A percentile compares a stretch with the other conserved stretches of the same genome.
Conservation (phyloP, 75 land plant species). For the Picea glauca region DNA sequence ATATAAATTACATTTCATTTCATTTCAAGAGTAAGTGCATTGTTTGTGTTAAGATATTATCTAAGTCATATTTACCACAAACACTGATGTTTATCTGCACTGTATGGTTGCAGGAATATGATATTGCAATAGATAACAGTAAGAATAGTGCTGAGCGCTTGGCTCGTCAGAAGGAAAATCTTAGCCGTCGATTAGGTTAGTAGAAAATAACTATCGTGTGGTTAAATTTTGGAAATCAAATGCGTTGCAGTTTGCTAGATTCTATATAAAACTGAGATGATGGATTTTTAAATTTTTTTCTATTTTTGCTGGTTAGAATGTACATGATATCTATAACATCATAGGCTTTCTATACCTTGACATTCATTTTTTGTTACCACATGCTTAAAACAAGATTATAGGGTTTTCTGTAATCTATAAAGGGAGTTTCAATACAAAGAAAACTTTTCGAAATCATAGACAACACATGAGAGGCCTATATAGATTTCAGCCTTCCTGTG, state of each 20-base stretch:
- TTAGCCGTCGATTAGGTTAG: constrained; percentile 87
- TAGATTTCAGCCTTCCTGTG: not conserved
- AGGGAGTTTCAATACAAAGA: not conserved
- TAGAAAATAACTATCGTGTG: constrained; percentile 3
- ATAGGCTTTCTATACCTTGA: not conserved
- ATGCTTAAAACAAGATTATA: not conserved
- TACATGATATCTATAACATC: not conserved
- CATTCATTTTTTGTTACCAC: not conserved
- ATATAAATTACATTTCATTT: too few relatives aligned
- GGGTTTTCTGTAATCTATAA: not conserved
- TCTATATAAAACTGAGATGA: not conserved
- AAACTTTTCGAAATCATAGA: not conserved
- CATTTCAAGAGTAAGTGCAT: too few relatives aligned
- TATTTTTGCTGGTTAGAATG: not conserved
- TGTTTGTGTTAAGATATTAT: not conserved
- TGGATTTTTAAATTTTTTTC: not conserved
- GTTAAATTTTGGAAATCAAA: not conserved
- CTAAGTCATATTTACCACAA: not conserved
- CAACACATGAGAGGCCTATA: not conserved
- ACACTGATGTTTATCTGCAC: not conserved
- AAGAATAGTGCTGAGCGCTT: constrained; percentile 76
- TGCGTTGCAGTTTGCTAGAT: constrained; percentile 2
- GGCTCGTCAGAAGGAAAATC: constrained; percentile 89
- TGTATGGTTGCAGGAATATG: constrained; percentile 72
- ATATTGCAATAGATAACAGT: constrained; percentile 68